Conservation (phyloP, 1,139 yeast species). For the Geotrichum bryndzae region DNA sequence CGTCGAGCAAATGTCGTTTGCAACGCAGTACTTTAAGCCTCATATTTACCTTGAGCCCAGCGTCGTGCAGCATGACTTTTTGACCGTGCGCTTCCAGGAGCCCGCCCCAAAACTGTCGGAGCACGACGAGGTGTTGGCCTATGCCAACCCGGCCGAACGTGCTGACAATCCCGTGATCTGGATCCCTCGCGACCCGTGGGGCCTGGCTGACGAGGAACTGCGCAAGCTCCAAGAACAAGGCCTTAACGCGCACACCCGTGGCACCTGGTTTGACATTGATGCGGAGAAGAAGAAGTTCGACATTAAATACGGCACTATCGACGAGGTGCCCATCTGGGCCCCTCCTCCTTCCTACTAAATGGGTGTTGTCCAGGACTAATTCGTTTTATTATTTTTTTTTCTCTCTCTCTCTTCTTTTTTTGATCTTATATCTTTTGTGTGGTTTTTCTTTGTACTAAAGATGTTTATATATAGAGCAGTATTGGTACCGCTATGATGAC, state of each 20-base stretch:
- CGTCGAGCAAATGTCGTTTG: background rate
- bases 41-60: slow-evolving; percentile 47
- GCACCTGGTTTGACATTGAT: slow-evolving; percentile 49
- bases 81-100: slow-evolving; percentile 43
- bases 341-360: slow-evolving; percentile 21
- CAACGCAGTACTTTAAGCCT: slow-evolving; percentile 44
- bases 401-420: background rate
- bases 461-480: background rate
- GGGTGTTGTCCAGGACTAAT: background rate
- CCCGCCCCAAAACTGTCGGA: slow-evolving; percentile 30
- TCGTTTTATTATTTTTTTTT: background rate
- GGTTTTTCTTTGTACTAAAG: background rate
- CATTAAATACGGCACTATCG: slow-evolving; percentile 21
- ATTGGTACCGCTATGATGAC: background rate
- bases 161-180: slow-evolving; percentile 68
- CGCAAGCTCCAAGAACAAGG: slow-evolving; percentile 37
- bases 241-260: slow-evolving; percentile 58
- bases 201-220: slow-evolving; percentile 60
- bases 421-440: background rate
- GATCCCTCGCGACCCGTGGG: slow-evolving; percentile 84
- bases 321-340: slow-evolving; percentile 28
- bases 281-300: slow-evolving; percentile 35
- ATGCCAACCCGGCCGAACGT: slow-evolving; percentile 65
- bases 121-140: slow-evolving; percentile 49
- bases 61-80: slow-evolving; percentile 27